phyloP scores from a whole-genome alignment of 306 rosid species.

The Chamaecrista fasciculata region DNA sequence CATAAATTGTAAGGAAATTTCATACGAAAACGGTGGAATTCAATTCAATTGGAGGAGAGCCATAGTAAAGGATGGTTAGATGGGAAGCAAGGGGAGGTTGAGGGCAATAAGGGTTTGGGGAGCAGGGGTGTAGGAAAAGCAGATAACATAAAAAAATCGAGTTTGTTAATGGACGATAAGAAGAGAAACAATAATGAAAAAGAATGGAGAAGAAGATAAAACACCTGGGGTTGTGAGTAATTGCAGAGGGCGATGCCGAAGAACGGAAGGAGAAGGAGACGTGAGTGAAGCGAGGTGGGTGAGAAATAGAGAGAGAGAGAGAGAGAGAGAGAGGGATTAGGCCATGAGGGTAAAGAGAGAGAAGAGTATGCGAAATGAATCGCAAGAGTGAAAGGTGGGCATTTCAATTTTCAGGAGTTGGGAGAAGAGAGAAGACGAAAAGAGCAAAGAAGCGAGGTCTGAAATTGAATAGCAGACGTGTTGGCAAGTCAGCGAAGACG shows the following conservation, averaged over 20 bases:
- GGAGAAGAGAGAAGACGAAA: neutral
- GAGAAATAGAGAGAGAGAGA: too few relatives aligned
- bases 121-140: neutral
- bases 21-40: slow-evolving; percentile 24
- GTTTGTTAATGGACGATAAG: neutral
- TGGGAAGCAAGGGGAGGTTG: too few relatives aligned
- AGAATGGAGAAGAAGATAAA: slow-evolving; percentile 5
- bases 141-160: neutral
- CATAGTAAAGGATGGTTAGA: too few relatives aligned
- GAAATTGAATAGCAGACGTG: neutral
- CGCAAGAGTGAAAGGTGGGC: too few relatives aligned
- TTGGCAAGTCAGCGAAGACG: neutral
- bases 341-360: too few relatives aligned
- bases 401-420: too few relatives aligned
- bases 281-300: neutral
- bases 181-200: neutral
- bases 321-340: too few relatives aligned
- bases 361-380: too few relatives aligned
- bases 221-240: slow-evolving; percentile 1
- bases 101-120: slow-evolving; percentile 30
- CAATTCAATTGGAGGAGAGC: neutral
- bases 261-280: neutral
- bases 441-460: too few relatives aligned
- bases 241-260: neutral
- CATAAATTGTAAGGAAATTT: slow-evolving; percentile 8